phyloP scores from a whole-genome alignment of 2,329 filamentous ascomycete species.

The Beauveria medogensis region DNA sequence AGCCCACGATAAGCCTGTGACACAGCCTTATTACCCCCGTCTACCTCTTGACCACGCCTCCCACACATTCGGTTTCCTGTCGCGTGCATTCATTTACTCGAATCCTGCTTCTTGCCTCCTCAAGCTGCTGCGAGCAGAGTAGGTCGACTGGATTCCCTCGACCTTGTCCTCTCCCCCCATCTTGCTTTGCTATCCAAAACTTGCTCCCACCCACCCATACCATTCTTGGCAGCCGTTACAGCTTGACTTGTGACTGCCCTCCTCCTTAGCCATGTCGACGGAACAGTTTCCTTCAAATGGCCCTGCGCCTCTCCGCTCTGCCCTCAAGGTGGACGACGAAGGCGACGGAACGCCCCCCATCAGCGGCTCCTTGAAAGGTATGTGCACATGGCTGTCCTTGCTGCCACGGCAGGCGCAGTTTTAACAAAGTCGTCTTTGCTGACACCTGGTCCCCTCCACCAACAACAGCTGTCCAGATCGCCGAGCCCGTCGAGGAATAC shows the following conservation, averaged over 20 bases:
- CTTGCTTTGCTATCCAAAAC: neutral
- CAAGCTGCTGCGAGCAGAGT: neutral
- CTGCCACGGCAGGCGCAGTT: neutral
- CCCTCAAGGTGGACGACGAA: slow-evolving; percentile 37
- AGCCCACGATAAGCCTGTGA: neutral
- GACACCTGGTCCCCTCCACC: too few relatives aligned
- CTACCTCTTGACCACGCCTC: neutral
- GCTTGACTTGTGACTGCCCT: slow-evolving; percentile 8
- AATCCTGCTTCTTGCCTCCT: neutral
- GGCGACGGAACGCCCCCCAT: slow-evolving; percentile 27
- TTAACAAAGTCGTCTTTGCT: neutral
- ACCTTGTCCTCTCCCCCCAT: neutral
- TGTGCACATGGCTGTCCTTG: slow-evolving; percentile 21
- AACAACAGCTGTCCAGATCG: slow-evolving; percentile 47
- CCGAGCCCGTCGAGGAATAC: slow-evolving; percentile 37
- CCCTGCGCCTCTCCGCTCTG: slow-evolving; percentile 31
- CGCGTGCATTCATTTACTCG: slow-evolving; percentile 1
- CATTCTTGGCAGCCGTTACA: slow-evolving; percentile 15
- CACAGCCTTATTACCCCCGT: neutral
- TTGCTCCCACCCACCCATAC: neutral
- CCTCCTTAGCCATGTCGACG: neutral
- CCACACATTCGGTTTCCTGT: slow-evolving; percentile 5
- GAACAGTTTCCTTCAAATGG: slow-evolving; percentile 3
- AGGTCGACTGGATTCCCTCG: neutral
- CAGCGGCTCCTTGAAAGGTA: slow-evolving; percentile 36